Evolutionary conservation across 2,329 filamentous ascomycete species (phyloP), one percentile per base, ranked within the genome.

Genomic region (Exophiala bonariae): DNA sequence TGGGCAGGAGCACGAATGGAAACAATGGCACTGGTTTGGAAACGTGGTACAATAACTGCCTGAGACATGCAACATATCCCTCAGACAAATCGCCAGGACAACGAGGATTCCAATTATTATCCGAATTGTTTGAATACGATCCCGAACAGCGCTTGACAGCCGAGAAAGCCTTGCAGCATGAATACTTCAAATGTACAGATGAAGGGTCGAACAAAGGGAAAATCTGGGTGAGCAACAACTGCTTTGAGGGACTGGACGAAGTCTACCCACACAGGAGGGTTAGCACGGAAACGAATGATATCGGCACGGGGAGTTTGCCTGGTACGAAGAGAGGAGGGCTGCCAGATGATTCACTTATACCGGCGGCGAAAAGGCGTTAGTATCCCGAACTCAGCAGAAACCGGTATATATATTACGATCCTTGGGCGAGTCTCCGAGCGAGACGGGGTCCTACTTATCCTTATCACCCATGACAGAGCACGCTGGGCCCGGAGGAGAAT

Each of bases 261-360:
- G 89, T 93, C 61, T 99, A 99, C 66, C 93, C 93, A 0, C 84
- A 90, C 62, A 80, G 93, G 6, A 81, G 92, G 39, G 91, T 99
- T 32, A 96, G 87, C 59, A 86, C 95, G 60, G 93, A 99, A 62
- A 90, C 96, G 64, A 95, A 96, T 60, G 93, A 97, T 67, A 96
- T 97, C 47, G 78, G 89, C n/a, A 91, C 88, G 1, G 85, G 85
- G 34, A 95, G 89, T 66, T 68, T 96, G 28, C 89, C 92, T 1
- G 93, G 92, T 0, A 96, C 91, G 0, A 97, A 97, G 72, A 77
- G 91, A 50, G 92, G 86, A 55, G 92, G 87, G 0, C 63, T 96
- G 32, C 87, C 86, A 0, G 92, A 97, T 62, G 92, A 96, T 66
- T 42, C 46, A 2, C 47, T 56, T 33, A 37, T 57, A 28, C 57